Evolutionary conservation across 2,329 filamentous ascomycete species (phyloP).

Genomic region (Fusarium veterinarium): DNA sequence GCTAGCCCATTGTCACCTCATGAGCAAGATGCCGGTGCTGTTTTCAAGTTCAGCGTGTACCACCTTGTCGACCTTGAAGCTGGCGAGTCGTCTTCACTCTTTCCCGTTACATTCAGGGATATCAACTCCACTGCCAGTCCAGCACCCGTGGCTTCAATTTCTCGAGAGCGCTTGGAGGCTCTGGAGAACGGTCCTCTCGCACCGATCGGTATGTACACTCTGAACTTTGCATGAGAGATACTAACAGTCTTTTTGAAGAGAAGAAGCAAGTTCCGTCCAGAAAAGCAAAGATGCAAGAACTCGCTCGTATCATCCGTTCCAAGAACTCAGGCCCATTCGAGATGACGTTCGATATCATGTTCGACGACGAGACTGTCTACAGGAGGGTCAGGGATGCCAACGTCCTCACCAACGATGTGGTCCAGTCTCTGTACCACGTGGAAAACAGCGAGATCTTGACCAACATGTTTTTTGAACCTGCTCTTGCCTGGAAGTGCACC

Average conservation of each 20-base stretch:
- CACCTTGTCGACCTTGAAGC: slow-evolving; percentile 57
- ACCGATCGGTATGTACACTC: neutral
- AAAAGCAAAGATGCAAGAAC: neutral
- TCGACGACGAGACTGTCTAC: slow-evolving; percentile 52
- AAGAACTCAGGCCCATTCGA: slow-evolving; percentile 65
- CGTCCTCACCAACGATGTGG: slow-evolving; percentile 50
- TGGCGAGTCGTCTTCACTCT: slow-evolving; percentile 3
- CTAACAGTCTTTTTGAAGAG: neutral
- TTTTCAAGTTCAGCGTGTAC: slow-evolving; percentile 58
- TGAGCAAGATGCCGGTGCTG: slow-evolving; percentile 48
- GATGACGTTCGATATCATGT: slow-evolving; percentile 64
- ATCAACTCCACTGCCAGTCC: neutral
- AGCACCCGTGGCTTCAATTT: neutral
- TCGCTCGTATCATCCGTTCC: slow-evolving; percentile 57
- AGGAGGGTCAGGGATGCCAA: slow-evolving; percentile 50
- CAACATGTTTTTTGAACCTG: slow-evolving; percentile 55
- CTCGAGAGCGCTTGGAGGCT: neutral
- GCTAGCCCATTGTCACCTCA: slow-evolving; percentile 45
- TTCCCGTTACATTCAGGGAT: neutral
- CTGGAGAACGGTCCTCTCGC: neutral
- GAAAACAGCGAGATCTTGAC: slow-evolving; percentile 46
- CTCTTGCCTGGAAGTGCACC: slow-evolving; percentile 58
- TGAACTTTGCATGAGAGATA: no score
- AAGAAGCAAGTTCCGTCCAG: slow-evolving; percentile 33
- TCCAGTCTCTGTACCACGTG: slow-evolving; percentile 49